A percentile compares a stretch with the other conserved stretches of the same genome.
These are phyloP conservation scores for Leishmania martiniquensis DNA, from an alignment of 208 protist genomes.

Conservation along the genomic window DNA sequence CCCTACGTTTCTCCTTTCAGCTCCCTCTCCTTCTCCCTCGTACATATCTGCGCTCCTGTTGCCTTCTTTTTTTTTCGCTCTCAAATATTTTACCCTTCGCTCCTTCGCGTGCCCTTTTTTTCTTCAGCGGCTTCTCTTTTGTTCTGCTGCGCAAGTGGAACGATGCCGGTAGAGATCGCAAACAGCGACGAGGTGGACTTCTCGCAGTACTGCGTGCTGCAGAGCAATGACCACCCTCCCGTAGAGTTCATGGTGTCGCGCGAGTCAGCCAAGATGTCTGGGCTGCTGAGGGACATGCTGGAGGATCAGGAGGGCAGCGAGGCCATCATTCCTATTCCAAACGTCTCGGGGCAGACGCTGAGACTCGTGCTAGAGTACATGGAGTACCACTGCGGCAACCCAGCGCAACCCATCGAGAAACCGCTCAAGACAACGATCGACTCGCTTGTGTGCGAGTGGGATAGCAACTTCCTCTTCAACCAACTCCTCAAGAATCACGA, in stretches of 20 bases:
- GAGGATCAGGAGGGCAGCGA: conserved; percentile 79
- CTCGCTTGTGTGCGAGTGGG: conserved; percentile 85
- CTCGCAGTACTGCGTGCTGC: conserved; percentile 84
- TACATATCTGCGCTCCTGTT: not conserved
- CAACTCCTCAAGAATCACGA: conserved; percentile 83
- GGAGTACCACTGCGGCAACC: conserved; percentile 91
- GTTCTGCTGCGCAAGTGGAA: not conserved
- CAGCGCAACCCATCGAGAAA: conserved; percentile 85
- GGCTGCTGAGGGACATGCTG: conserved; percentile 91
- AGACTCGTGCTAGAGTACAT: conserved; percentile 94
- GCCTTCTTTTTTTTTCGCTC: not conserved
- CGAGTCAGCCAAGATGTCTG: conserved; percentile 89
- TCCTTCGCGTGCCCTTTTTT: not conserved
- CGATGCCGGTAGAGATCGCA: conserved; percentile 66
- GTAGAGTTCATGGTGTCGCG: conserved; percentile 83
- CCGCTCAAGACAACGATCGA: conserved; percentile 88
- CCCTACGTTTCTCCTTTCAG: not conserved
- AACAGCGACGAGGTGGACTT: conserved; percentile 74
- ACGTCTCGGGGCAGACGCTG: conserved; percentile 90
- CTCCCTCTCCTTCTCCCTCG: not conserved
- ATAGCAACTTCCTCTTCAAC: conserved; percentile 85
- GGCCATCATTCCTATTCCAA: conserved; percentile 92
- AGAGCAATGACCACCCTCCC: conserved; percentile 87
- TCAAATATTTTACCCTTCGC: not conserved
- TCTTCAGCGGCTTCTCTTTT: not conserved